These are phyloP conservation scores for Orbilia quercus DNA, from an alignment of 2,329 filamentous ascomycete species.

Conservation along the genomic window DNA sequence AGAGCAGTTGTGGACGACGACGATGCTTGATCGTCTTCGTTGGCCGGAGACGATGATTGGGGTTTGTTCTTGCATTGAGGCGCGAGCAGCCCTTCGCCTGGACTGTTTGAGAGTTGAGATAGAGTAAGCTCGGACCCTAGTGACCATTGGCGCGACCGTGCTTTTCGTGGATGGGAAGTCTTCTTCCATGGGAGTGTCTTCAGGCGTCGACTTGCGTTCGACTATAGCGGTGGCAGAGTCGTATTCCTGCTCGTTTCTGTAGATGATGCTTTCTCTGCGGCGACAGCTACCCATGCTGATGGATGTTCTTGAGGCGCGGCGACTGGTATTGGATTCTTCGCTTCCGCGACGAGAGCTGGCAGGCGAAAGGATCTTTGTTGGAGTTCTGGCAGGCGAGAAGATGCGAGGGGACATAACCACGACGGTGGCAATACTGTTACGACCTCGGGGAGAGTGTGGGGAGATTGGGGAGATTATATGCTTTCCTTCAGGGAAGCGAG, in stretches of 20 bases:
- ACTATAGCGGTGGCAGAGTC: constrained; percentile 51
- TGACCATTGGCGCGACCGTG: constrained; percentile 51
- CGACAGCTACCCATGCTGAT: constrained; percentile 31
- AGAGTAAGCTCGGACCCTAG: constrained; percentile 50
- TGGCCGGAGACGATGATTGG: constrained; percentile 42
- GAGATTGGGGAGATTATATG: constrained; percentile 49
- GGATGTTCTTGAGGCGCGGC: constrained; percentile 44
- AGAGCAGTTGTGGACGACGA: constrained; percentile 55
- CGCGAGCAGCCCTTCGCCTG: constrained; percentile 29
- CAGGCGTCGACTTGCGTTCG: constrained; percentile 33
- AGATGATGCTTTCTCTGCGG: constrained; percentile 55
- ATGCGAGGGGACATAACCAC: constrained; percentile 56
- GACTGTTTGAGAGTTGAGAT: constrained; percentile 43
- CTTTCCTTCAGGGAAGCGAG: constrained; percentile 51
- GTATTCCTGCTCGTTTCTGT: constrained; percentile 53
- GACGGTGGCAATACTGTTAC: constrained; percentile 41
- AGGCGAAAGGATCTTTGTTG: constrained; percentile 49
- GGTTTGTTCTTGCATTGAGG: constrained; percentile 46
- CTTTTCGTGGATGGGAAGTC: constrained; percentile 51
- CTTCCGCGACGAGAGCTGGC: constrained; percentile 47
- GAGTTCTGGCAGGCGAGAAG: constrained; percentile 50
- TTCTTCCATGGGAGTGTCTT: constrained; percentile 48
- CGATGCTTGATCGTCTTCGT: constrained; percentile 49
- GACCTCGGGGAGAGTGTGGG: constrained; percentile 37
- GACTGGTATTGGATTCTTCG: constrained; percentile 51